Percentiles rank a stretch among this genome's conserved stretches.
Evolutionary conservation across 2,329 filamentous ascomycete genomes (phyloP).

Genomic region (Neofusicoccum laricinum): DNA sequence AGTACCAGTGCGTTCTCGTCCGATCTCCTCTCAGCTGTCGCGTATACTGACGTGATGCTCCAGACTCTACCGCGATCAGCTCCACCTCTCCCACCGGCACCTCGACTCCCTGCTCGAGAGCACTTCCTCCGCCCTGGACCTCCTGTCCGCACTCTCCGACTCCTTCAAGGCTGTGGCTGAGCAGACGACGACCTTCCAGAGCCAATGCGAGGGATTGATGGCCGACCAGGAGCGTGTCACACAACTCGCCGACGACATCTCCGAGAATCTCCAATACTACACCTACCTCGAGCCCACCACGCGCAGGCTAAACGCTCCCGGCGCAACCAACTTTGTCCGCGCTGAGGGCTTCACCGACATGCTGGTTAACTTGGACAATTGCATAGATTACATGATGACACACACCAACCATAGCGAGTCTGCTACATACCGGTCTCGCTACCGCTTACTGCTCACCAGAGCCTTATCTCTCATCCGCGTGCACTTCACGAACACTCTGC

Average conservation of each 20-base stretch:
- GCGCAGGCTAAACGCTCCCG: constrained; percentile 84
- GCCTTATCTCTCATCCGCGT: constrained; percentile 65
- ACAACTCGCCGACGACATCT: constrained; percentile 76
- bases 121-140: constrained; percentile 70
- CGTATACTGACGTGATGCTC: constrained; percentile 13
- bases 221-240: constrained; percentile 77
- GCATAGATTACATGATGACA: constrained; percentile 85
- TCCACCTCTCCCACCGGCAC: constrained; percentile 76
- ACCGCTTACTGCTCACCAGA: constrained; percentile 73
- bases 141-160: constrained; percentile 75
- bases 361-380: constrained; percentile 81
- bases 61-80: constrained; percentile 76
- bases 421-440: constrained; percentile 81
- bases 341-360: constrained; percentile 84
- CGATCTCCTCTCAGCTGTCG: background rate
- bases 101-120: constrained; percentile 75
- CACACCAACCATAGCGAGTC: constrained; percentile 85
- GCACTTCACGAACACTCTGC: constrained; percentile 62
- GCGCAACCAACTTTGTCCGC: constrained; percentile 80
- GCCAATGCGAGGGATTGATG: constrained; percentile 85
- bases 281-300: constrained; percentile 89
- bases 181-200: constrained; percentile 90
- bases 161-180: constrained; percentile 85
- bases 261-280: constrained; percentile 91
- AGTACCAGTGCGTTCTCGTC: constrained; percentile 65